These are phyloP conservation scores for Solanum boliviense DNA, from an alignment of 257 asterid species.

Conservation along the genomic window DNA sequence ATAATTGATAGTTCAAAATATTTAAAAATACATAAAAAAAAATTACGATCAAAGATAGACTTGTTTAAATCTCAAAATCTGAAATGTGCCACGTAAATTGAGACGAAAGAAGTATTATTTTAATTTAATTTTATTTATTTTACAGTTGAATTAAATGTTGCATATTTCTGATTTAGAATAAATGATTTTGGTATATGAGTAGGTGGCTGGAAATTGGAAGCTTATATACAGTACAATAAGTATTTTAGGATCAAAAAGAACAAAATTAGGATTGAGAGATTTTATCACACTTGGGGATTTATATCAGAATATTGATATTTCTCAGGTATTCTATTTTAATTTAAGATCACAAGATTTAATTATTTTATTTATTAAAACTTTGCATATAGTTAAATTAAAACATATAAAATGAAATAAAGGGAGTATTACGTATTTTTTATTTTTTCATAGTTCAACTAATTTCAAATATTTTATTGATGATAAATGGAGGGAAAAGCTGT, in stretches of 20 bases:
- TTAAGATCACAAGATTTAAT: not conserved
- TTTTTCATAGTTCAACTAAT: constrained; percentile 6
- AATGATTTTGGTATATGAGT: not conserved
- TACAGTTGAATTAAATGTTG: not conserved
- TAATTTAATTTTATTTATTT: not conserved
- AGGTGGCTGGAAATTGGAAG: constrained; percentile 85
- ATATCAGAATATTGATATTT: constrained; percentile 43
- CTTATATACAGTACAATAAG: constrained; percentile 78
- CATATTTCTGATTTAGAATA: not conserved
- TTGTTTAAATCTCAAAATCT: not conserved
- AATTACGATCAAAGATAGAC: too few relatives aligned
- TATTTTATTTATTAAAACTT: not conserved
- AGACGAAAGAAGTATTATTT: not conserved
- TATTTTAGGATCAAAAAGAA: constrained; percentile 75
- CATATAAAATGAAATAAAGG: not conserved
- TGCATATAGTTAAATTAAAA: not conserved
- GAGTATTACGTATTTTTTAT: not conserved
- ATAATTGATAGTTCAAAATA: too few relatives aligned
- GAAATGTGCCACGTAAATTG: not conserved
- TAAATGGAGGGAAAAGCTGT: constrained; percentile 87
- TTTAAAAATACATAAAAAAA: too few relatives aligned
- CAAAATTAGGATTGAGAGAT: constrained; percentile 85
- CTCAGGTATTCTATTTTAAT: constrained; percentile 36
- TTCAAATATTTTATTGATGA: constrained; percentile 17
- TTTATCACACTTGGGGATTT: constrained; percentile 69